Evolutionary conservation across 1,284 basidiomycete species (phyloP), one percentile per base, ranked within the genome.

Genomic region (Athelia psychrophila): DNA sequence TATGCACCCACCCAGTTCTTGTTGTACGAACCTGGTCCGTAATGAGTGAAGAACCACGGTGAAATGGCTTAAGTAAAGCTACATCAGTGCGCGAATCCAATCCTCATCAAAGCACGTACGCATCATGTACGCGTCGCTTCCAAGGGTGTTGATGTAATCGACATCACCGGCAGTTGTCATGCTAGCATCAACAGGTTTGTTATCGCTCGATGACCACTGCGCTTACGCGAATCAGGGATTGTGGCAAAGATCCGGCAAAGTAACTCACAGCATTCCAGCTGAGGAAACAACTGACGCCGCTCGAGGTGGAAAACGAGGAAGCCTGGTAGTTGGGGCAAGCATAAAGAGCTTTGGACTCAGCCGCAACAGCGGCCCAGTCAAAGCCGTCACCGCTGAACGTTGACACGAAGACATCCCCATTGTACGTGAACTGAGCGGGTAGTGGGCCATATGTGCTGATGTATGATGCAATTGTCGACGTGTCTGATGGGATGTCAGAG

Each of bases 371-470:
- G 10, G 57, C 65, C 59, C 80, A 79, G 47, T 89, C 91, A 61
- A 92, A 92, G 64, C 88, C 92, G 45, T 91, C 84, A 16, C 91
- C 91, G 2, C 88, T 74, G 65, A 94, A 94, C 2, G 88, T 90
- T 0, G 87, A 88, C 2, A 87, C 86, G 48, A 93, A 78, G 12
- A 84, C 78, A 47, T 78, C 79, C 53, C 74, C 73, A 55, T 65
- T 56, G 58, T 79, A 81, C 52, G 72, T 74, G 47, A 91, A 71
- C 62, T 93, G 88, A 53, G 83, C 85, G 0, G 86, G 76, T 62
- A 85, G 80, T 13, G 68, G 63, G 2, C 81, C 71, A 56, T 83
- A 84, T 13, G 73, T 72, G 13, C 76, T 75, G 54, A 89, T 82
- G 51, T 86, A 78, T 36, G 8, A 5, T 16, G n/a, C 18, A 10